These are phyloP conservation scores for Tuber calosporum DNA, from an alignment of 495 filamentous ascomycete species.

Conservation along the genomic window DNA sequence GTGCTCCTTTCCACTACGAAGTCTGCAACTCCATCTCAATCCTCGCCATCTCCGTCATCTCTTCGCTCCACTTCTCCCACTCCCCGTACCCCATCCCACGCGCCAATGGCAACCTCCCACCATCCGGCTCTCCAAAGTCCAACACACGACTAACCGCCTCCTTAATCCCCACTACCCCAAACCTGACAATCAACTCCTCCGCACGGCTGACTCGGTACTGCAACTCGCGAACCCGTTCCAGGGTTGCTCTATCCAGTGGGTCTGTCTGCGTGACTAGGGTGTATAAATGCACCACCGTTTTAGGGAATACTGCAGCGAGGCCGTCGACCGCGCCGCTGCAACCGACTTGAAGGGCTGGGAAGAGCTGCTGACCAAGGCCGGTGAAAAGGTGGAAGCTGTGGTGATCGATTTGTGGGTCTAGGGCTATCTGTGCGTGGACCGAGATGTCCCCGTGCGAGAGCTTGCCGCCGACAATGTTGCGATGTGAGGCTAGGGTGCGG, in stretches of 20 bases:
- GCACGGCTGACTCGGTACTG: conserved; percentile 54
- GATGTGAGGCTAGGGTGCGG: conserved; percentile 50
- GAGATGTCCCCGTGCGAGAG: conserved; percentile 61
- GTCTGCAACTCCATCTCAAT: conserved; percentile 42
- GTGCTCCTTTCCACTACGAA: neutral
- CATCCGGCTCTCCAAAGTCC: conserved; percentile 52
- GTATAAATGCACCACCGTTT: conserved; percentile 53
- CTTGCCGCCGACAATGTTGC: conserved; percentile 61
- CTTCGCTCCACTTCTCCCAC: conserved; percentile 47
- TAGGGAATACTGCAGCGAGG: conserved; percentile 56
- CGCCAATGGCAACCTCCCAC: conserved; percentile 51
- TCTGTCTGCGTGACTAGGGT: conserved; percentile 44
- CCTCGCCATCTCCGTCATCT: conserved; percentile 42
- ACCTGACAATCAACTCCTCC: conserved; percentile 54
- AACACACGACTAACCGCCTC: conserved; percentile 53
- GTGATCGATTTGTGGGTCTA: conserved; percentile 48
- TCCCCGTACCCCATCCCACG: conserved; percentile 49
- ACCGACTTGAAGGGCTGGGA: conserved; percentile 54
- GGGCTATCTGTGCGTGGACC: conserved; percentile 54
- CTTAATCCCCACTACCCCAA: conserved; percentile 55
- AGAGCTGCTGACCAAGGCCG: conserved; percentile 59
- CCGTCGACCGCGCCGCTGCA: conserved; percentile 60
- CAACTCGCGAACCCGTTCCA: conserved; percentile 44
- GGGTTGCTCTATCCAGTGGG: conserved; percentile 40
- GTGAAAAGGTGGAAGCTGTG: conserved; percentile 55